Base-by-base conservation (phyloP, 345 rosid genomes). In the Brassica napus region DNA sequence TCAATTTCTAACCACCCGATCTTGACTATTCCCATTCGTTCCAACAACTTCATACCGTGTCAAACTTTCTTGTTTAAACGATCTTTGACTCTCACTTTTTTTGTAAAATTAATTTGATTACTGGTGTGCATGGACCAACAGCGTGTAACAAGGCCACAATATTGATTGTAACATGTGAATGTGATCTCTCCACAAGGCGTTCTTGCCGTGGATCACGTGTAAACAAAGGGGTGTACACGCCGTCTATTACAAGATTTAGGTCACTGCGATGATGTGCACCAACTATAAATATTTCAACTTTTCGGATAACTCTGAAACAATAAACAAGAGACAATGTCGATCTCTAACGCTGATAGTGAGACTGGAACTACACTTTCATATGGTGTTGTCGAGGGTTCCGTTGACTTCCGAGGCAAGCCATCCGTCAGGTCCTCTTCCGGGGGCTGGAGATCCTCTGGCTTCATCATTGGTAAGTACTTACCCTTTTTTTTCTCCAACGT, bases 321-420 rank as follows among this genome's bases (percentile, higher is more conserved):
- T 42, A 73, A 12, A 63, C 3, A 47, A 47, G 23, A 32, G 66
- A 26, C 30, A 35, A 76, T 76, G 79, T 68, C 73, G 68, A 76
- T 28, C 16, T 30, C 35, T 15, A 2, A 14, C 1, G 59, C 12
- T 42, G 79, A 2, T 15, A 4, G 9, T 8, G 66, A 74, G 55
- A 30, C 82, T 6, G 81, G 54, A 71, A 68, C 67, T 57, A 67
- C 34, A 49, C 55, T 14, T 32, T 24, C 24, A 24, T 5, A 10
- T 24, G 64, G 15, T 59, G 16, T n/a, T 1, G 65, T 77, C 57
- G 71, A 18, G 35, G 35, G 31, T 8, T 59, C 64, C 64, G 32
- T 59, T 26, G 64, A 59, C 14, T 59, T 59, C 15, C 64, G 32
- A 23, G 64, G 64, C 32, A 59, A 59, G 3, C 32, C 64, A 59